phyloP scores from a whole-genome alignment of 2,329 filamentous ascomycete genomes.

The Ascochyta rabiei region DNA sequence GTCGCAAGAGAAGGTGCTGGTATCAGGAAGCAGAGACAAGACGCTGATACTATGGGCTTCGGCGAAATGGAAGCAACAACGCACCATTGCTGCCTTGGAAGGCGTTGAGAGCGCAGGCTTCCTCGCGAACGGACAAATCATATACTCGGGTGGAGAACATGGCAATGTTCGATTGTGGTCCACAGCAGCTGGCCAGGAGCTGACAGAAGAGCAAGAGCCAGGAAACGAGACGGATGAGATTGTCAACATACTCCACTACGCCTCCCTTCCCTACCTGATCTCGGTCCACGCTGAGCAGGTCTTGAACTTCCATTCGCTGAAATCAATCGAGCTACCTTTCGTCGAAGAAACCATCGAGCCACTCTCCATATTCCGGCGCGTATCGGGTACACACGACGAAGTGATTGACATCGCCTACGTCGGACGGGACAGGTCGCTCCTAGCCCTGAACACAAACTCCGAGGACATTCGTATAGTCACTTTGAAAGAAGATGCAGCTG shows the following conservation, averaged over 20 bases:
- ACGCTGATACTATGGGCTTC: conserved; percentile 93
- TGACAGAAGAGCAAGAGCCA: conserved; percentile 74
- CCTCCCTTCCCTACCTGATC: conserved; percentile 71
- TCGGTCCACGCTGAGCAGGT: conserved; percentile 91
- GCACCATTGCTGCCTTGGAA: conserved; percentile 83
- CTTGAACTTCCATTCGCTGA: conserved; percentile 72
- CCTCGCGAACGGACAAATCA: conserved; percentile 69
- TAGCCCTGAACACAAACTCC: conserved; percentile 92
- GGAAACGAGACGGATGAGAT: conserved; percentile 70
- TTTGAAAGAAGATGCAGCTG: conserved; percentile 52
- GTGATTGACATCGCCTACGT: conserved; percentile 94
- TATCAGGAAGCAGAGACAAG: conserved; percentile 90
- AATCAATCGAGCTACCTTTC: conserved; percentile 50
- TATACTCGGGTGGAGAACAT: conserved; percentile 84
- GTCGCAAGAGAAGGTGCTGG: conserved; percentile 71
- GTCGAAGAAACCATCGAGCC: conserved; percentile 58
- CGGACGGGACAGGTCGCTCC: conserved; percentile 75
- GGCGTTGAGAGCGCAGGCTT: conserved; percentile 86
- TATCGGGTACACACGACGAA: conserved; percentile 96
- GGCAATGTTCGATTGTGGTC: conserved; percentile 86
- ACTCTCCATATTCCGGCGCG: conserved; percentile 71
- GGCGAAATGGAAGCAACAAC: conserved; percentile 79
- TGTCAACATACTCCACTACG: conserved; percentile 71
- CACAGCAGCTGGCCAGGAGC: conserved; percentile 74
- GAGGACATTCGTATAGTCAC: conserved; percentile 91